Evolutionary conservation across 345 rosid species (phyloP).

Genomic region (Lumnitzera littorea): DNA sequence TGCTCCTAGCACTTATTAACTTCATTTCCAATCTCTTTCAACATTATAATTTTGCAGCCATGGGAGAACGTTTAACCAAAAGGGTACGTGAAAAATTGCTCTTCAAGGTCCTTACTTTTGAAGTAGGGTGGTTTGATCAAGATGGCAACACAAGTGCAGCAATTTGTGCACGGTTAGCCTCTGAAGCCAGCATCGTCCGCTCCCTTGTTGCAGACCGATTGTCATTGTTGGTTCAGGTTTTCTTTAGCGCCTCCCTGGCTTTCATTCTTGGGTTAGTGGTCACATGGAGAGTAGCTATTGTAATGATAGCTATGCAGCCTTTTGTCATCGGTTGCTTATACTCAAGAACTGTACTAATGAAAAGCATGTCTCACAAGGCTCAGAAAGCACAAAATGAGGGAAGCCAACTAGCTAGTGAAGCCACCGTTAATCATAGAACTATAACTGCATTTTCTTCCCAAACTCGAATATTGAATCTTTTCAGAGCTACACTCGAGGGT

Average conservation of each 20-base stretch:
- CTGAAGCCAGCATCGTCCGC: constrained; percentile 31
- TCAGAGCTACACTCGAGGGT: constrained; percentile 22
- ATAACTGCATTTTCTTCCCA: constrained; percentile 48
- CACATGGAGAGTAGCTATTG: constrained; percentile 37
- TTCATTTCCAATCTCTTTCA: constrained; percentile 33
- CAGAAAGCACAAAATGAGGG: constrained; percentile 28
- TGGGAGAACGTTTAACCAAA: constrained; percentile 36
- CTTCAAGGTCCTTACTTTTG: constrained; percentile 31
- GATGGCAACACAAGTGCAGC: constrained; percentile 46
- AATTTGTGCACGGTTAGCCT: constrained; percentile 29
- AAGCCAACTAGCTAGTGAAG: constrained; percentile 45
- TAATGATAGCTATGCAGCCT: constrained; percentile 43
- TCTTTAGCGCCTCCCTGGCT: constrained; percentile 29
- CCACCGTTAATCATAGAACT: constrained; percentile 38
- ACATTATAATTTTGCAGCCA: constrained; percentile 41
- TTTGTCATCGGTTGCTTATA: constrained; percentile 33
- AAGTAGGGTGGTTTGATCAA: constrained; percentile 43
- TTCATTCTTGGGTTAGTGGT: constrained; percentile 22
- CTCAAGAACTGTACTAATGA: constrained; percentile 34
- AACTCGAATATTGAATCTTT: constrained; percentile 26
- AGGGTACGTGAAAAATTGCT: constrained; percentile 33
- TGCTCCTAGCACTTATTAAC: constrained; percentile 23
- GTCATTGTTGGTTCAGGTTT: constrained; percentile 32
- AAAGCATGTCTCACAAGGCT: constrained; percentile 40
- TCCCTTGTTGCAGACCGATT: constrained; percentile 35